These are phyloP conservation scores for Aspergillus viridinutans DNA, from an alignment of 2,329 filamentous ascomycete species.

Conservation along the genomic window DNA sequence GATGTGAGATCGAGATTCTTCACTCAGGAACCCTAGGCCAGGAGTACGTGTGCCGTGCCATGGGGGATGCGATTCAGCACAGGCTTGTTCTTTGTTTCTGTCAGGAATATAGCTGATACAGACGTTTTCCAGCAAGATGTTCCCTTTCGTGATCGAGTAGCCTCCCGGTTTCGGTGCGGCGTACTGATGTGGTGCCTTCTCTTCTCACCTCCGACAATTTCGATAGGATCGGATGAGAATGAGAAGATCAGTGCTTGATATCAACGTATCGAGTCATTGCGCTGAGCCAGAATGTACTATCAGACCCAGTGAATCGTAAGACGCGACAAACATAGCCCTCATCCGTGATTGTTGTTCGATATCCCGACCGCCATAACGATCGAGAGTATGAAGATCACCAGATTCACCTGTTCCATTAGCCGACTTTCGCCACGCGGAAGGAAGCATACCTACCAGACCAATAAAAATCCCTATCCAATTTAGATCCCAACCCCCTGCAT, in stretches of 20 bases:
- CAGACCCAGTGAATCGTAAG: neutral
- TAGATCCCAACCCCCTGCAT: conserved; percentile 58
- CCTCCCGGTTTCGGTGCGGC: conserved; percentile 33
- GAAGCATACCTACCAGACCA: conserved; percentile 44
- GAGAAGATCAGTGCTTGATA: neutral
- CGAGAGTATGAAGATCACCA: neutral
- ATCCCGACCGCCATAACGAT: neutral
- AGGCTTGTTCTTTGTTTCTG: conserved; percentile 9
- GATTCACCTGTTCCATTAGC: neutral
- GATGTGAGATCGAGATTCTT: conserved; percentile 13
- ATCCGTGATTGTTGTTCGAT: neutral
- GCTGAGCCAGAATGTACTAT: neutral
- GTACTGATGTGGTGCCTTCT: neutral
- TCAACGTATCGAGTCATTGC: neutral
- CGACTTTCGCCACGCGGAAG: neutral
- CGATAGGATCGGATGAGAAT: neutral
- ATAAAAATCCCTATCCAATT: conserved; percentile 45
- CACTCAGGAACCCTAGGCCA: conserved; percentile 14
- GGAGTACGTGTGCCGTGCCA: conserved; percentile 19
- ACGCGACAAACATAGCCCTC: neutral
- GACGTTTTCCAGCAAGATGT: conserved; percentile 3
- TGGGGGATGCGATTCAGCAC: conserved; percentile 16
- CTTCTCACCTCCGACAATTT: neutral
- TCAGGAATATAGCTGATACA: neutral
- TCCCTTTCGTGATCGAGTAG: conserved; percentile 49